These are phyloP conservation scores for Metschnikowia lunata DNA, from an alignment of 805 yeast genomes.

Conservation along the genomic window DNA sequence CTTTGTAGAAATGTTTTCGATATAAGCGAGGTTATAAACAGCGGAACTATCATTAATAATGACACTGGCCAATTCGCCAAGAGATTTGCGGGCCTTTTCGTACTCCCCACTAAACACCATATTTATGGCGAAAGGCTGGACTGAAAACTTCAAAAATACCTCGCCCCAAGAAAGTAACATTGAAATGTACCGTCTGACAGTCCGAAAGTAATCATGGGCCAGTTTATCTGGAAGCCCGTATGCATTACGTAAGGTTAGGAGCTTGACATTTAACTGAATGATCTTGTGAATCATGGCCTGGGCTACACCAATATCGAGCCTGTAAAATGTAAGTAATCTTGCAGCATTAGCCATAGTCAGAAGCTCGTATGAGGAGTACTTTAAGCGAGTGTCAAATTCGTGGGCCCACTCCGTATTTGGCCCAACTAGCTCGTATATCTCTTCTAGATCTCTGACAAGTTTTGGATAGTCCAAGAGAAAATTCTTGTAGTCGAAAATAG, in stretches of 20 bases:
- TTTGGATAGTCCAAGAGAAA: no score
- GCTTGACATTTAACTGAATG: slow-evolving; percentile 4
- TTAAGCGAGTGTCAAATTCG: neutral
- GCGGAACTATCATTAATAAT: no score
- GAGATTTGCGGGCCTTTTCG: no score
- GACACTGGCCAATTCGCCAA: no score
- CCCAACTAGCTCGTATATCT: neutral
- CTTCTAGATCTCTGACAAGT: no score
- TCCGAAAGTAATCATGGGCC: neutral
- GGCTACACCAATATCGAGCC: neutral
- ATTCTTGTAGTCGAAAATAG: neutral
- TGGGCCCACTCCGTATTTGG: no score
- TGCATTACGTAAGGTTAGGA: neutral
- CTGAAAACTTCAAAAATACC: neutral
- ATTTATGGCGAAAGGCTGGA: no score
- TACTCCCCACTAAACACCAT: no score
- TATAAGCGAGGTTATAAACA: no score
- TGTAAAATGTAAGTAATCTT: neutral
- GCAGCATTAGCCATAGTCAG: neutral
- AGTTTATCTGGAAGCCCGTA: neutral
- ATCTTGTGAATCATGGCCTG: neutral
- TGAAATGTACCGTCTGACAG: neutral
- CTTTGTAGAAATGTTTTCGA: no score
- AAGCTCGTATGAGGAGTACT: no score
- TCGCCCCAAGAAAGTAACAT: neutral